Percentiles rank a stretch among this genome's conserved stretches.
phyloP scores from a whole-genome alignment of 345 rosid genomes.

The Limnanthes douglasii region DNA sequence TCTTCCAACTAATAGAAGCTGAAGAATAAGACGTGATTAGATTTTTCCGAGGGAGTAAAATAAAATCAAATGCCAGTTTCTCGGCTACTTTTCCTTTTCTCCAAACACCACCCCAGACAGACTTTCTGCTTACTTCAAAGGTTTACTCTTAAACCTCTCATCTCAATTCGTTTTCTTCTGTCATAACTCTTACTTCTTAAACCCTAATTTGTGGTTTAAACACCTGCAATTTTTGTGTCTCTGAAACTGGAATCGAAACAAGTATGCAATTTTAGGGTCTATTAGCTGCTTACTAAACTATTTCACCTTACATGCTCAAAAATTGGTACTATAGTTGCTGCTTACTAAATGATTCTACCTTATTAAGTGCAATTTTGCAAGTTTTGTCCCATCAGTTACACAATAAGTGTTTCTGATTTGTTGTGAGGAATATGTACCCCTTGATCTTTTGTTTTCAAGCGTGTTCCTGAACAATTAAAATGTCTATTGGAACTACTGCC shows the following conservation, averaged over 20 bases:
- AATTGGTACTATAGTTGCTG: neutral
- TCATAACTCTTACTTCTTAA: constrained; percentile 1
- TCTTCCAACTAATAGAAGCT: too few species aligned
- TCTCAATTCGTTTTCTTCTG: neutral
- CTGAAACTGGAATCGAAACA: neutral
- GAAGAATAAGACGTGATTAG: too few species aligned
- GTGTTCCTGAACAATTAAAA: neutral
- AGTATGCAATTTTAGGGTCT: neutral
- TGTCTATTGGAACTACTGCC: neutral
- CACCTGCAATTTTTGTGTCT: neutral
- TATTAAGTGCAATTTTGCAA: neutral
- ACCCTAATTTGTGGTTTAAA: constrained; percentile 6
- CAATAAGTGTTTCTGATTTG: too few species aligned
- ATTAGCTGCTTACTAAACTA: neutral
- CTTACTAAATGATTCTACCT: constrained; percentile 1
- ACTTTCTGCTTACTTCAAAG: constrained; percentile 14
- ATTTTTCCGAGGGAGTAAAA: too few species aligned
- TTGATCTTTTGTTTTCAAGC: neutral
- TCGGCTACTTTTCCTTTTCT: constrained; percentile 25
- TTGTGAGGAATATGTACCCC: neutral
- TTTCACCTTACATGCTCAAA: neutral
- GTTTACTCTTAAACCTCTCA: constrained; percentile 12
- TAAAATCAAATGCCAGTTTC: constrained; percentile 18
- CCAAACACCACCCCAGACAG: constrained; percentile 17
- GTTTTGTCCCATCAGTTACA: neutral